phyloP scores from a whole-genome alignment of 1,284 basidiomycete genomes.

The Athelia sp. region DNA sequence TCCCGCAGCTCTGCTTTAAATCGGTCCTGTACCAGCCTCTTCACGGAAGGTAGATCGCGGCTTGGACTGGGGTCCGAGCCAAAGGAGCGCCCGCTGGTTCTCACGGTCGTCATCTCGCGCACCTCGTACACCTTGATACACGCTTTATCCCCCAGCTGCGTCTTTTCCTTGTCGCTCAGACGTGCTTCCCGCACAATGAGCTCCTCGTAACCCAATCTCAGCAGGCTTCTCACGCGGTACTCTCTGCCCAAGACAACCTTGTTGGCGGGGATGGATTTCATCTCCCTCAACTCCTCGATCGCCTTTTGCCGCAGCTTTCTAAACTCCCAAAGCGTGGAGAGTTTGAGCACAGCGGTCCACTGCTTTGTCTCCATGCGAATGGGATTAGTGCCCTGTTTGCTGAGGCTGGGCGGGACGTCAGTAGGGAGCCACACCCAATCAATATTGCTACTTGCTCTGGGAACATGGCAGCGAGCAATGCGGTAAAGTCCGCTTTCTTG shows the following conservation, averaged over 20 bases:
- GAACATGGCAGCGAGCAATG: background rate
- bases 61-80: too few relatives aligned
- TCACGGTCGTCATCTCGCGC: background rate
- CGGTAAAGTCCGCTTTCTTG: background rate
- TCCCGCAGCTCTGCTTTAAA: too few relatives aligned
- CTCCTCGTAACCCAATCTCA: background rate
- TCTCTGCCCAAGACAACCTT: background rate
- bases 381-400: background rate
- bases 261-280: background rate
- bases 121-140: background rate
- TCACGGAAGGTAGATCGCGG: too few relatives aligned
- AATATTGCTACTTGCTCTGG: background rate
- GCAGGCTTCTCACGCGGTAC: background rate
- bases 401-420: background rate
- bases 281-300: constrained; percentile 1
- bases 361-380: background rate
- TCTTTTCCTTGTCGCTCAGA: background rate
- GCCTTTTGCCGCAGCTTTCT: background rate
- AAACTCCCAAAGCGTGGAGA: background rate
- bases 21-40: too few relatives aligned
- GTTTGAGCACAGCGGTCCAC: background rate
- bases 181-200: background rate
- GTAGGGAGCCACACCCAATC: background rate
- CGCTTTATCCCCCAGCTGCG: background rate
- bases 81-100: too few relatives aligned